phyloP scores from a whole-genome alignment of 768 basidiomycete species.

The Austroboletus eburneus region DNA sequence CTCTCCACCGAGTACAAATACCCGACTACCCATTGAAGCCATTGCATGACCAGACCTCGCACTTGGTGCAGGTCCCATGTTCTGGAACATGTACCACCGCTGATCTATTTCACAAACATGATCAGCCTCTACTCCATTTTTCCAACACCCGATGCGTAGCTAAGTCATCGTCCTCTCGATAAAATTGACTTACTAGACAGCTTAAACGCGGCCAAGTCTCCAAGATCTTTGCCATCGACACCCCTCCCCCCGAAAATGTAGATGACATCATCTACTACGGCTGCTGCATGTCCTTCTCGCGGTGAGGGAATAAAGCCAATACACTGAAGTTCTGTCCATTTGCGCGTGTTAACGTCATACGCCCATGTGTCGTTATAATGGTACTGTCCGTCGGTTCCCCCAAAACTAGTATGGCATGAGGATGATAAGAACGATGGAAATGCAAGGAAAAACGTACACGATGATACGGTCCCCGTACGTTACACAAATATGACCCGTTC shows the following conservation, averaged over 20 bases:
- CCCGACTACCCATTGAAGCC: slow-evolving; percentile 84
- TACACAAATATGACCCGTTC: slow-evolving; percentile 91
- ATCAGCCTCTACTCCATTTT: slow-evolving; percentile 12
- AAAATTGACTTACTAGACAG: slow-evolving; percentile 73
- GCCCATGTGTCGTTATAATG: slow-evolving; percentile 99
- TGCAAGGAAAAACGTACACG: slow-evolving; percentile 51
- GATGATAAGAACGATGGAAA: slow-evolving; percentile 15
- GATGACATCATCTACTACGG: slow-evolving; percentile 94
- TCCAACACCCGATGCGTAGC: background rate
- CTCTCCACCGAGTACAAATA: slow-evolving; percentile 95
- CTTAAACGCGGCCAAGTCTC: slow-evolving; percentile 95
- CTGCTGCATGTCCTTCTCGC: slow-evolving; percentile 93
- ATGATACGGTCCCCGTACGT: slow-evolving; percentile 80
- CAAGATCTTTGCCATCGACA: slow-evolving; percentile 93
- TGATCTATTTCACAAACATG: slow-evolving; percentile 54
- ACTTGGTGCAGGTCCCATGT: slow-evolving; percentile 95
- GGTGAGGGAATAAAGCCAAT: slow-evolving; percentile 97
- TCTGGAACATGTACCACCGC: slow-evolving; percentile 99
- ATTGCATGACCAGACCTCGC: slow-evolving; percentile 98
- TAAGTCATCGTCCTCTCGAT: background rate
- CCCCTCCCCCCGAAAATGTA: slow-evolving; percentile 97
- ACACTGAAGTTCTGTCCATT: slow-evolving; percentile 90
- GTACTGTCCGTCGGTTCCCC: slow-evolving; percentile 96
- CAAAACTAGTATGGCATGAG: slow-evolving; percentile 59
- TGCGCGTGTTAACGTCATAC: slow-evolving; percentile 74